Evolutionary conservation across 805 yeast genomes (phyloP).

Genomic region (Isabelozyma heimii): DNA sequence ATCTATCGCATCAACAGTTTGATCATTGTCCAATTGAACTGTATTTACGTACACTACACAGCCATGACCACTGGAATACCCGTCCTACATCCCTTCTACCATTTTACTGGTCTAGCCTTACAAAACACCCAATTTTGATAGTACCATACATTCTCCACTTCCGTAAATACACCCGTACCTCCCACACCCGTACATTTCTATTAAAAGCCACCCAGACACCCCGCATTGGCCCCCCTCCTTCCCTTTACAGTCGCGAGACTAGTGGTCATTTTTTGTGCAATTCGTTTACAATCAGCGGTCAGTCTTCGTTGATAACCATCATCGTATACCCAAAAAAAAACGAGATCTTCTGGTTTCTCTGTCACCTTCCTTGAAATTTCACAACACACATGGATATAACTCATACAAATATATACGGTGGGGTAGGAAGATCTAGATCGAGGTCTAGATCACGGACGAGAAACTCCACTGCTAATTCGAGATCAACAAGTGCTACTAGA

Average conservation of each 20-base stretch:
- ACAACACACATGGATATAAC: slow-evolving; percentile 10
- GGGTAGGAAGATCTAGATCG: slow-evolving; percentile 31
- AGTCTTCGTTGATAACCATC: not conserved
- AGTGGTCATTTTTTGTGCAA: slow-evolving; percentile 1
- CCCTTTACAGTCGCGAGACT: not conserved
- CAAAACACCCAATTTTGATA: too few species aligned
- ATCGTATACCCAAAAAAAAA: too few species aligned
- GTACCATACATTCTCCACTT: too few species aligned
- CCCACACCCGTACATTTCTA: not conserved
- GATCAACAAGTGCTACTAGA: slow-evolving; percentile 32
- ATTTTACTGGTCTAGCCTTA: not conserved
- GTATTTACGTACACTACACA: too few species aligned
- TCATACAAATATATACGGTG: slow-evolving; percentile 10
- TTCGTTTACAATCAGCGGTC: not conserved
- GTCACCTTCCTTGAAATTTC: too few species aligned
- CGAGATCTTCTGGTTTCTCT: not conserved
- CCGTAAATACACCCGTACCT: not conserved
- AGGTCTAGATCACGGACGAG: slow-evolving; percentile 36
- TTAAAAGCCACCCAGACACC: not conserved
- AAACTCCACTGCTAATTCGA: slow-evolving; percentile 29
- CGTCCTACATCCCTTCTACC: not conserved
- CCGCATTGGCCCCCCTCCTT: not conserved
- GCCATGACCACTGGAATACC: too few species aligned
- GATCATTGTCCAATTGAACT: too few species aligned
- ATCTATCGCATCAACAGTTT: too few species aligned